phyloP scores from a whole-genome alignment of 352 stramenopile genomes.

The Globisporangium viniferum region DNA sequence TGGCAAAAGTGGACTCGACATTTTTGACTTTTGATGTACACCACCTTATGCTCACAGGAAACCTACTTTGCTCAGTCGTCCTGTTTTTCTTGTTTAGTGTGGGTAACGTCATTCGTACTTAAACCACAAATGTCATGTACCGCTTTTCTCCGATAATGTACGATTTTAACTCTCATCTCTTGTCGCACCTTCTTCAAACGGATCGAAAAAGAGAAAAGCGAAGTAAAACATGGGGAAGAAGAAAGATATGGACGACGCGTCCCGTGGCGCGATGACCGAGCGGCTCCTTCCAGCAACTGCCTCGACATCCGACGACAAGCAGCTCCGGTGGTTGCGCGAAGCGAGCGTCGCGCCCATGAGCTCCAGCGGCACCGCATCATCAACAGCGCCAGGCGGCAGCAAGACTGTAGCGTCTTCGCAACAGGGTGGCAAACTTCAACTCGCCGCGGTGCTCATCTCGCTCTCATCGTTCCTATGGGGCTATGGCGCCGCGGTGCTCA shows the following conservation, averaged over 20 bases:
- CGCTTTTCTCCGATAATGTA: background rate
- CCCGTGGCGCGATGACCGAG: conserved; percentile 25
- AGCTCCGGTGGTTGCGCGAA: conserved; percentile 16
- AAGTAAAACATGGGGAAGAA: conserved; percentile 16
- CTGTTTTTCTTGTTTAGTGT: background rate
- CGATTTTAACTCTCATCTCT: background rate
- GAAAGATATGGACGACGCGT: conserved; percentile 23
- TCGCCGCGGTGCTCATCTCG: conserved; percentile 58
- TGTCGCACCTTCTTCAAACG: background rate
- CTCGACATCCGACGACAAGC: conserved; percentile 5
- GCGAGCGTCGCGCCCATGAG: conserved; percentile 12
- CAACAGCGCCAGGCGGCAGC: background rate
- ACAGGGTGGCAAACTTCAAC: conserved; percentile 24
- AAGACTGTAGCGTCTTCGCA: background rate
- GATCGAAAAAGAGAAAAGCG: background rate
- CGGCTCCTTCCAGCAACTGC: conserved; percentile 30
- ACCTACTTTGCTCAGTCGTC: no score
- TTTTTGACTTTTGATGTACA: background rate
- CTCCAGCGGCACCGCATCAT: background rate
- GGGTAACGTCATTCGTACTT: background rate
- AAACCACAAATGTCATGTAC: no score
- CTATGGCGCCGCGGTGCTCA: conserved; percentile 63
- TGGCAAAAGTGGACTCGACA: background rate
- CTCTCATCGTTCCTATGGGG: conserved; percentile 83
- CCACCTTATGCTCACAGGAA: background rate